Evolutionary conservation across 2,329 filamentous ascomycete species (phyloP).

Genomic region (Aschersonia sp.): DNA sequence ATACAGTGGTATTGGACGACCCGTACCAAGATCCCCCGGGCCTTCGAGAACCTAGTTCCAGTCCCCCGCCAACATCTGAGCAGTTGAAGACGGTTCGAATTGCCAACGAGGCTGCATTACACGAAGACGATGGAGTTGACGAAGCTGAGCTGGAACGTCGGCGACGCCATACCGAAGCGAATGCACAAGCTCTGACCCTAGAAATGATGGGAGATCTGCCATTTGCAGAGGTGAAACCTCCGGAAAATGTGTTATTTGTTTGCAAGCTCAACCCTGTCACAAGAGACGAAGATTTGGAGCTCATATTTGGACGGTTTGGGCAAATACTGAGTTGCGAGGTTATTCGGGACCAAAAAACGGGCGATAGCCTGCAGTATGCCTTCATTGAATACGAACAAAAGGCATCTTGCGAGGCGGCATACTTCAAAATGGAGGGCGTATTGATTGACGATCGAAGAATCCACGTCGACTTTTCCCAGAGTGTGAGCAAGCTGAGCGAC

Average conservation of each 20-base stretch:
- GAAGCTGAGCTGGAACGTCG: constrained; percentile 68
- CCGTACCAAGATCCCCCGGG: constrained; percentile 73
- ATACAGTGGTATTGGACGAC: constrained; percentile 84
- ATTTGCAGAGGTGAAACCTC: constrained; percentile 93
- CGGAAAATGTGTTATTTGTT: constrained; percentile 93
- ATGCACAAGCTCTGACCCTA: constrained; percentile 83
- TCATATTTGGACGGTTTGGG: constrained; percentile 95
- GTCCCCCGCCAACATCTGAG: constrained; percentile 66
- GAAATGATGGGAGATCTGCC: constrained; percentile 97
- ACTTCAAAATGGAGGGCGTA: constrained; percentile 97
- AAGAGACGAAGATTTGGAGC: constrained; percentile 80
- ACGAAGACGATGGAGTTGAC: constrained; percentile 55
- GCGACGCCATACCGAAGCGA: constrained; percentile 76
- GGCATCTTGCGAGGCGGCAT: constrained; percentile 82
- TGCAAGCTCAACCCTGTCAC: constrained; percentile 98
- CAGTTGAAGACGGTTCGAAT: constrained; percentile 88
- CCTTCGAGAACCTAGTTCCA: constrained; percentile 61
- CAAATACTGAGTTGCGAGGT: constrained; percentile 93
- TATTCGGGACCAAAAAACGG: constrained; percentile 83
- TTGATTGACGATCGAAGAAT: constrained; percentile 95
- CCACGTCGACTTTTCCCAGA: constrained; percentile 97
- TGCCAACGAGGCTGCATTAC: constrained; percentile 70
- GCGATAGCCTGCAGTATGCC: constrained; percentile 90
- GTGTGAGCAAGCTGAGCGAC: constrained; percentile 74
- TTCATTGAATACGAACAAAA: constrained; percentile 96